Percentiles rank a stretch among this genome's conserved stretches.
These are phyloP conservation scores for Rhododendron ferrugineum DNA, from an alignment of 148 eudicot species.

Conservation along the genomic window DNA sequence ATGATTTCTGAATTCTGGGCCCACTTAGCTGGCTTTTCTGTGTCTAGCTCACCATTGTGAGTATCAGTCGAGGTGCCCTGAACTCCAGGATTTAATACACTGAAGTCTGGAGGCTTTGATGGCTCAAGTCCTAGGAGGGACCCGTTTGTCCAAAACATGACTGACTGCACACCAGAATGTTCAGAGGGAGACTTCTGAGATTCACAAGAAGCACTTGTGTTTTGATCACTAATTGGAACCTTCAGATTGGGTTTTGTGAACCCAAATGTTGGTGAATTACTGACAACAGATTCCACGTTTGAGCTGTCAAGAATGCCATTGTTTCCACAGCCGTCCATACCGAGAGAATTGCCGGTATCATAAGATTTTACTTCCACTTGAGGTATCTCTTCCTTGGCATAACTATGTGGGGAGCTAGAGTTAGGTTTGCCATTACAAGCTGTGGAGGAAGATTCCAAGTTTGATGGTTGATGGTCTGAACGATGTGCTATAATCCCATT, in stretches of 20 bases:
- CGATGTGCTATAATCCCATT: conserved; percentile 16
- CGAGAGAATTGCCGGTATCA: conserved; percentile 10
- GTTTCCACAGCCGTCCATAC: conserved; percentile 7
- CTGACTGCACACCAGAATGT: conserved; percentile 34
- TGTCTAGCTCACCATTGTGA: conserved; percentile 18
- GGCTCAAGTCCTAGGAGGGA: conserved; percentile 80
- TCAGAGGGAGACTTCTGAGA: conserved; percentile 26
- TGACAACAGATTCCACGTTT: conserved; percentile 22
- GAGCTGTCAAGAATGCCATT: conserved; percentile 18
- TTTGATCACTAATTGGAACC: conserved; percentile 9
- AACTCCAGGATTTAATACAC: conserved; percentile 21
- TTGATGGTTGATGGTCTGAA: conserved; percentile 21
- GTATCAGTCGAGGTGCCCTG: conserved; percentile 18
- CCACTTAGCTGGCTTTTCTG: conserved; percentile 20
- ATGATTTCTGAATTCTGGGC: conserved; percentile 19
- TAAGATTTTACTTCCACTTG: conserved; percentile 20
- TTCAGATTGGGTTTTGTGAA: conserved; percentile 14
- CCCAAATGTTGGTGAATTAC: conserved; percentile 25
- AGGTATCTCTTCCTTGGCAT: conserved; percentile 21
- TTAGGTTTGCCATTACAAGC: conserved; percentile 9
- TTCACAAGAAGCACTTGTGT: conserved; percentile 12
- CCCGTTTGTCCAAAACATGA: conserved; percentile 83
- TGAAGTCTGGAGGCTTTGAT: conserved; percentile 79
- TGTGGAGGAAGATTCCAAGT: conserved; percentile 19
- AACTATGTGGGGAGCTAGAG: conserved; percentile 12